phyloP scores from a whole-genome alignment of 805 yeast genomes.

The Pichia rugopelliculosa region DNA sequence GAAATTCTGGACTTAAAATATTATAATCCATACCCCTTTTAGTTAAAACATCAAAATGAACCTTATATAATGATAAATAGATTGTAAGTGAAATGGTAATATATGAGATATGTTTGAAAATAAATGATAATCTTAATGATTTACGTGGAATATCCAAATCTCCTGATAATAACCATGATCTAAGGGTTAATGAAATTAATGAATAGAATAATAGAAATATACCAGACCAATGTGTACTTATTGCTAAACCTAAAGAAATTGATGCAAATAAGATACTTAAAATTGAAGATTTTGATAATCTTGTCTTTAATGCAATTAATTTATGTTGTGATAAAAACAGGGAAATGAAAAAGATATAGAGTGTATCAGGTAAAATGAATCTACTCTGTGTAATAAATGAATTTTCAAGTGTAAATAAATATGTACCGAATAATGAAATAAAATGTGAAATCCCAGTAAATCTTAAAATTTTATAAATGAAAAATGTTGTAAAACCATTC shows the following conservation, averaged over 20 bases:
- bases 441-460: conserved; percentile 44
- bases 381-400: conserved; percentile 58
- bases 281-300: conserved; percentile 48
- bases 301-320: conserved; percentile 25
- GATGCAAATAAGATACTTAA: conserved; percentile 41
- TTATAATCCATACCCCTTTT: conserved; percentile 54
- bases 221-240: conserved; percentile 69
- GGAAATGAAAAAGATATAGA: conserved; percentile 38
- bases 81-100: conserved; percentile 49
- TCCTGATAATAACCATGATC: conserved; percentile 64
- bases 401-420: conserved; percentile 53
- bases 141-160: conserved; percentile 46
- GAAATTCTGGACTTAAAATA: conserved; percentile 60
- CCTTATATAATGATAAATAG: conserved; percentile 48
- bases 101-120: conserved; percentile 34
- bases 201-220: conserved; percentile 36
- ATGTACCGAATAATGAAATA: conserved; percentile 44
- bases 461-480: conserved; percentile 50
- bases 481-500: conserved; percentile 45
- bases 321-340: conserved; percentile 33
- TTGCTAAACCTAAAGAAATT: conserved; percentile 43
- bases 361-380: conserved; percentile 39
- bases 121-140: conserved; percentile 34
- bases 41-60: conserved; percentile 46
- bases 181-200: conserved; percentile 21